Conservation (phyloP, 306 rosid genomes). For the Quercus aquifolioides region DNA sequence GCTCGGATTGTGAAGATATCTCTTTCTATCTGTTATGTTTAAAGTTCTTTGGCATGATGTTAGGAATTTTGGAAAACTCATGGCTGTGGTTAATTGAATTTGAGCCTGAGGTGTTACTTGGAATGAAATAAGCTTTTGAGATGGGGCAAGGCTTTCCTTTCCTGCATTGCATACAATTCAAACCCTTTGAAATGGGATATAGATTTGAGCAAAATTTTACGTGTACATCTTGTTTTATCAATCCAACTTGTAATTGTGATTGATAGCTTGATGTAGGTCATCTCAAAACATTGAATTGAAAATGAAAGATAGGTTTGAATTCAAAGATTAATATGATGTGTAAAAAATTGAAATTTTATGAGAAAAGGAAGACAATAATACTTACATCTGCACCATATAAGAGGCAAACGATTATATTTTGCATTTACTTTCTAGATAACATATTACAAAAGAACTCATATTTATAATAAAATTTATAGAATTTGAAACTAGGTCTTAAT, state of each 20-base stretch:
- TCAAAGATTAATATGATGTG: too few relatives aligned
- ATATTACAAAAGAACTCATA: too few relatives aligned
- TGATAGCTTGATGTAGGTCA: background rate
- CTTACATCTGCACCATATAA: too few relatives aligned
- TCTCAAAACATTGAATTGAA: background rate
- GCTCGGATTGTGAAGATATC: constrained; percentile 48
- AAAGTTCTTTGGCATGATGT: constrained; percentile 24
- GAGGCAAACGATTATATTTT: too few relatives aligned
- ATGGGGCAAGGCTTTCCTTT: too few relatives aligned
- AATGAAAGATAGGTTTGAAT: background rate
- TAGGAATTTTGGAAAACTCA: background rate
- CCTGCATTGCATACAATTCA: too few relatives aligned
- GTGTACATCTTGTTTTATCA: background rate
- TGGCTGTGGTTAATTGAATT: background rate
- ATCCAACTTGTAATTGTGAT: background rate
- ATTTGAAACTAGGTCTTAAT: too few relatives aligned
- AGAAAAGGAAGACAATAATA: too few relatives aligned
- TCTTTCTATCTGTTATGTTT: constrained; percentile 36
- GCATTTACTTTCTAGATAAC: too few relatives aligned
- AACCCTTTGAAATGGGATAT: background rate
- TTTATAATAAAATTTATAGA: too few relatives aligned
- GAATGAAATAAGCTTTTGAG: background rate
- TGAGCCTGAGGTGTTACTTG: too few relatives aligned
- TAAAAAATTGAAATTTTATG: too few relatives aligned
- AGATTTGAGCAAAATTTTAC: background rate